phyloP scores from a whole-genome alignment of 805 yeast genomes.

The Candida montana region DNA sequence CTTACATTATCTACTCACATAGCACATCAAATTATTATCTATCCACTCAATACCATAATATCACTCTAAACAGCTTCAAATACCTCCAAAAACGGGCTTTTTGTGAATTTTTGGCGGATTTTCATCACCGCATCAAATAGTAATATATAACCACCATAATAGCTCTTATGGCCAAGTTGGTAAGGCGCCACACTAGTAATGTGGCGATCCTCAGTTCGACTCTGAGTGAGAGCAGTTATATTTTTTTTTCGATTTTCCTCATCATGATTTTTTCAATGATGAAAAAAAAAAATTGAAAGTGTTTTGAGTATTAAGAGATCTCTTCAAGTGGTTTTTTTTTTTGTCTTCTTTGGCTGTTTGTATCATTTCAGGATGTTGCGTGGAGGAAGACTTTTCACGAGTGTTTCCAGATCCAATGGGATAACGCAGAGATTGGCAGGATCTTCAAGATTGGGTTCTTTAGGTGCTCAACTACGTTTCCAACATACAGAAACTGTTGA shows the following conservation, averaged over 20 bases:
- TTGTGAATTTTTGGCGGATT: no score
- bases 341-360: not conserved
- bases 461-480: not conserved
- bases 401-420: not conserved
- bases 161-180: slow-evolving; percentile 58
- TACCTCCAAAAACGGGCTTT: no score
- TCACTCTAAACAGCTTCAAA: no score
- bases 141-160: not conserved
- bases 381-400: not conserved
- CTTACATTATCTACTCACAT: no score
- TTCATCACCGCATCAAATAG: no score
- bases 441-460: no score
- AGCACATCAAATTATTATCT: no score
- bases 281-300: not conserved
- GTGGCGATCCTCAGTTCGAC: slow-evolving; percentile 77
- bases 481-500: not conserved
- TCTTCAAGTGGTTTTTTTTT: no score
- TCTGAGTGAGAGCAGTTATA: slow-evolving; percentile 56
- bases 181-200: slow-evolving; percentile 83
- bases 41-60: no score
- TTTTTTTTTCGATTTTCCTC: not conserved
- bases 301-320: no score
- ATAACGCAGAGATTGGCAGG: no score
- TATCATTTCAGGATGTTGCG: not conserved
- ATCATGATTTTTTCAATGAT: not conserved